Conservation (phyloP, 2,329 filamentous ascomycete species). For the Cladosporium sp. region DNA sequence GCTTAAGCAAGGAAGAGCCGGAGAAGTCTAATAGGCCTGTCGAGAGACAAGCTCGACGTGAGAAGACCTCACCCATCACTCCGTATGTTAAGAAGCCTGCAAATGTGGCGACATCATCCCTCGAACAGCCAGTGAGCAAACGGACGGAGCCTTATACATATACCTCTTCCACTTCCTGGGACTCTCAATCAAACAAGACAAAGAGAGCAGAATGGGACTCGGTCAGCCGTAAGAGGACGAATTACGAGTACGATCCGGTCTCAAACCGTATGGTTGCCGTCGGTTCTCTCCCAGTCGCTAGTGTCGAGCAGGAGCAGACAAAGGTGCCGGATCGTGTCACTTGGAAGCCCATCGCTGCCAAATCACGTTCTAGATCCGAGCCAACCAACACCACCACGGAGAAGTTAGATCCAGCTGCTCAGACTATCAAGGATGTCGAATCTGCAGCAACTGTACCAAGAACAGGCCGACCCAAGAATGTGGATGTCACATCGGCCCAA, state of each 20-base stretch:
- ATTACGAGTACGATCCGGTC: constrained; percentile 40
- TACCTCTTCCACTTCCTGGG: constrained; percentile 33
- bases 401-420: neutral
- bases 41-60: neutral
- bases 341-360: constrained; percentile 1
- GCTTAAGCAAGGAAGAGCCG: constrained; percentile 21
- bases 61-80: neutral
- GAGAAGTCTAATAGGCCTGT: neutral
- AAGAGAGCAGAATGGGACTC: constrained; percentile 36
- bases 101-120: neutral
- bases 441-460: neutral
- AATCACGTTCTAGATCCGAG: neutral
- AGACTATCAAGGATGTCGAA: neutral
- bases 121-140: constrained; percentile 15
- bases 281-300: neutral
- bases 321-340: neutral
- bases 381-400: neutral
- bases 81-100: neutral
- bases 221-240: constrained; percentile 29
- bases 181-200: constrained; percentile 35
- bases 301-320: neutral
- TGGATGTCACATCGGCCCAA: neutral
- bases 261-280: constrained; percentile 39
- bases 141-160: constrained; percentile 29
- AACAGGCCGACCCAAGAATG: neutral